These are phyloP conservation scores for Sugiyamaella japonica DNA, from an alignment of 1,139 yeast species.

Conservation along the genomic window DNA sequence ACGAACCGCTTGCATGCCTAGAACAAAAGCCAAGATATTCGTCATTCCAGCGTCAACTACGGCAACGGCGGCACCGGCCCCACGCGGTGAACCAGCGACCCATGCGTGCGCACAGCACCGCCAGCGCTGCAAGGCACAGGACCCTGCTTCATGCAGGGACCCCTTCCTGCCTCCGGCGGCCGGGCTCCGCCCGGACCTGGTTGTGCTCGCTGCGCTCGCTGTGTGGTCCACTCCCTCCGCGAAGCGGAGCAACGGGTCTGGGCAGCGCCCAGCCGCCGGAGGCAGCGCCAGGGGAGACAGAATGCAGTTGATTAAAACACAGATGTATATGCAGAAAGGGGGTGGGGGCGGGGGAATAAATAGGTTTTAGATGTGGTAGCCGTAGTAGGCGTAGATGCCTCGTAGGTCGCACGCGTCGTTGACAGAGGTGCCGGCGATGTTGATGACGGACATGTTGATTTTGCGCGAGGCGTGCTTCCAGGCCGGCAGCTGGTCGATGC, in stretches of 20 bases:
- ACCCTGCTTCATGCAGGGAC: background rate
- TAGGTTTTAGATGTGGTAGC: slow-evolving; percentile 24
- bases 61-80: background rate
- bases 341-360: too few species aligned
- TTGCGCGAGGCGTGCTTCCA: slow-evolving; percentile 40
- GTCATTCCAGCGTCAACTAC: background rate
- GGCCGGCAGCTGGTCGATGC: slow-evolving; percentile 23
- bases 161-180: too few species aligned
- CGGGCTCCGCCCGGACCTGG: too few species aligned
- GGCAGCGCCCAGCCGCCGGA: slow-evolving; percentile 3
- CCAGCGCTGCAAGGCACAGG: too few species aligned
- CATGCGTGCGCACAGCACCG: too few species aligned
- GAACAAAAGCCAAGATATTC: background rate
- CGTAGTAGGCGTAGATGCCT: slow-evolving; percentile 43
- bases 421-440: slow-evolving; percentile 38
- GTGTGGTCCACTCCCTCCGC: too few species aligned
- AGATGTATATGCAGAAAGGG: background rate
- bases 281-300: background rate
- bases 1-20: background rate
- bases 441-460: slow-evolving; percentile 39
- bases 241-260: background rate
- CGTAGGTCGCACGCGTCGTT: slow-evolving; percentile 37
- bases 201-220: too few species aligned
- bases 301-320: slow-evolving; percentile 9
- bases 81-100: too few species aligned